phyloP scores from a whole-genome alignment of 371 early-diverging fungal genomes.

The Mucor piriformis region DNA sequence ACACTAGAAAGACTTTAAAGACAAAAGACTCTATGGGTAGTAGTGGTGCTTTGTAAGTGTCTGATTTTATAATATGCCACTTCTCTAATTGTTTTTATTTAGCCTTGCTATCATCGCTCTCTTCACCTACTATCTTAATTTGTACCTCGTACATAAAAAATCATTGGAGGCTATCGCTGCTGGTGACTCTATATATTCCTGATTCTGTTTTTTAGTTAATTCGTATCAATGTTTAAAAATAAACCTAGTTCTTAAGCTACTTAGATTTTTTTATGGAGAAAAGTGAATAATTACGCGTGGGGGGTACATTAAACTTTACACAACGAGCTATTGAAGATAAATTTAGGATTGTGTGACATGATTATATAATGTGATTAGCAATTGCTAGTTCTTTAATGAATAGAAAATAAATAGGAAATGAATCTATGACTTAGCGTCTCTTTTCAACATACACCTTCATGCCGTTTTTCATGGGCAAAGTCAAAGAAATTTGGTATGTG shows the following conservation, averaged over 20 bases:
- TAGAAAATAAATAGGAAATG: background rate
- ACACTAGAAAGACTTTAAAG: constrained; percentile 41
- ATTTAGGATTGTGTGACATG: too few species aligned
- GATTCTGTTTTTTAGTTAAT: background rate
- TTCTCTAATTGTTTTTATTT: background rate
- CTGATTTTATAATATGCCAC: background rate
- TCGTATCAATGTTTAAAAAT: too few species aligned
- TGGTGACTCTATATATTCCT: constrained; percentile 11
- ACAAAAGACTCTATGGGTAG: constrained; percentile 33
- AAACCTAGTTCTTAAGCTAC: too few species aligned
- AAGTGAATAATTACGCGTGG: too few species aligned
- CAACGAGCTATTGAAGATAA: too few species aligned
- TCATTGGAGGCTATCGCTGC: constrained; percentile 24
- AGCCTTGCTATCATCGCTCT: constrained; percentile 44
- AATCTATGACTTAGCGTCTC: background rate
- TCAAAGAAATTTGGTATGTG: constrained; percentile 43
- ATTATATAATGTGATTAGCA: too few species aligned
- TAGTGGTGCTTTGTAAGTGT: constrained; percentile 47
- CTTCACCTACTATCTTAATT: constrained; percentile 46
- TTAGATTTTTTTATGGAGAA: too few species aligned
- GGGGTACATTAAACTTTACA: too few species aligned
- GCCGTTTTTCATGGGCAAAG: constrained; percentile 56
- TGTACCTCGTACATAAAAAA: constrained; percentile 36
- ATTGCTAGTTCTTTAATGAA: constrained; percentile 4
- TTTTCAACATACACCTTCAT: constrained; percentile 41